Percentiles rank a stretch among this genome's conserved stretches.
These are phyloP conservation scores for Abelmoschus esculentus DNA, from an alignment of 345 rosid genomes.

Conservation along the genomic window DNA sequence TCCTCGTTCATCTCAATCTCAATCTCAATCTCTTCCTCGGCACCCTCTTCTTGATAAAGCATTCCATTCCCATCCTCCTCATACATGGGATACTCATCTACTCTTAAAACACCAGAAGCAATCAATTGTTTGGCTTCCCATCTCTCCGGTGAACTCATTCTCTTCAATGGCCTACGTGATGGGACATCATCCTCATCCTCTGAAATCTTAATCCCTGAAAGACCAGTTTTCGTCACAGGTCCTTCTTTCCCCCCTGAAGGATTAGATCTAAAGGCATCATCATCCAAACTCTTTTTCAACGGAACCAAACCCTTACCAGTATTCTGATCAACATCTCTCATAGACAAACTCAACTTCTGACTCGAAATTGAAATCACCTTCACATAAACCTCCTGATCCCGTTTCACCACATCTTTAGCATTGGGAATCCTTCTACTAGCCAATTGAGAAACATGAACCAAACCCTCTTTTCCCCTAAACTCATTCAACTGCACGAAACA, in stretches of 20 bases:
- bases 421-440: constrained; percentile 45
- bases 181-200: constrained; percentile 44
- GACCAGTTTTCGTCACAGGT: constrained; percentile 38
- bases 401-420: constrained; percentile 62
- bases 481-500: constrained; percentile 75
- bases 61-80: constrained; percentile 87
- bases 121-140: constrained; percentile 89
- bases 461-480: constrained; percentile 76
- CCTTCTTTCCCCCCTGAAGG: constrained; percentile 43
- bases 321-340: constrained; percentile 69
- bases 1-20: constrained; percentile 57
- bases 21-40: constrained; percentile 90
- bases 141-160: constrained; percentile 81
- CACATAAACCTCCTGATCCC: constrained; percentile 64
- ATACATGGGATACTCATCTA: constrained; percentile 59
- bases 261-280: constrained; percentile 41
- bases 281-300: constrained; percentile 37
- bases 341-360: constrained; percentile 54
- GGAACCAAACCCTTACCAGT: constrained; percentile 81
- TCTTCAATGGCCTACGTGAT: constrained; percentile 61
- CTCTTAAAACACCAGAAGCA: constrained; percentile 69
- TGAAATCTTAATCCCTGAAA: constrained; percentile 53
- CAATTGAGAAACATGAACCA: constrained; percentile 84
- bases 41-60: constrained; percentile 75
- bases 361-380: constrained; percentile 61